phyloP scores from a whole-genome alignment of 148 eudicot species.

The Talinum fruticosum region DNA sequence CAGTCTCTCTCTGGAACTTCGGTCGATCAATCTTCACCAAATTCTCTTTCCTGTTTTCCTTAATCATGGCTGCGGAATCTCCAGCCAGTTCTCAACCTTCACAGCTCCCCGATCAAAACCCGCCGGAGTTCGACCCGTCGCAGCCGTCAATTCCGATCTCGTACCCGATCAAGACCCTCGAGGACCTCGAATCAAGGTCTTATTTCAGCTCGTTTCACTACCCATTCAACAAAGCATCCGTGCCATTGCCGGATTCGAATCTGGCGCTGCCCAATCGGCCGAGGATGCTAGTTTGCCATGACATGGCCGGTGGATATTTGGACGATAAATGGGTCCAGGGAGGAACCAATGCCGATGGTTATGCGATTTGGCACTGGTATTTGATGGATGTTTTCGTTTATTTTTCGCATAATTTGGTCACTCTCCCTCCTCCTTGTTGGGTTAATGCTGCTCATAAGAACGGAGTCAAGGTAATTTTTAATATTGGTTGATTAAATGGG shows the following conservation, averaged over 20 bases:
- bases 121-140: conserved; percentile 47
- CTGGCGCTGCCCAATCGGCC: conserved; percentile 39
- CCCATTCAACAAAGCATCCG: conserved; percentile 53
- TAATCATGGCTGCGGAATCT: conserved; percentile 12
- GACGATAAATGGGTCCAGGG: conserved; percentile 93
- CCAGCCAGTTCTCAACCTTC: conserved; percentile 27
- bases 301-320: conserved; percentile 82
- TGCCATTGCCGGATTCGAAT: conserved; percentile 17
- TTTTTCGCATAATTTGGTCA: conserved; percentile 83
- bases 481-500: not conserved
- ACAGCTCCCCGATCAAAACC: conserved; percentile 7
- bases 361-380: conserved; percentile 94
- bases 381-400: conserved; percentile 91
- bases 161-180: conserved; percentile 65
- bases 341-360: conserved; percentile 59
- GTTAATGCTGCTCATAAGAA: conserved; percentile 82
- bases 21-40: conserved; percentile 21
- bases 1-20: conserved; percentile 30
- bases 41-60: conserved; percentile 21
- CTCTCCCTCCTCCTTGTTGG: conserved; percentile 94
- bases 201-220: conserved; percentile 74
- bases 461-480: conserved; percentile 65
- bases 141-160: conserved; percentile 59
- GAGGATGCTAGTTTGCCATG: conserved; percentile 81
- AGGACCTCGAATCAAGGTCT: conserved; percentile 61